phyloP scores from a whole-genome alignment of 2,329 filamentous ascomycete species.

The Pestalotiopsis sp. region DNA sequence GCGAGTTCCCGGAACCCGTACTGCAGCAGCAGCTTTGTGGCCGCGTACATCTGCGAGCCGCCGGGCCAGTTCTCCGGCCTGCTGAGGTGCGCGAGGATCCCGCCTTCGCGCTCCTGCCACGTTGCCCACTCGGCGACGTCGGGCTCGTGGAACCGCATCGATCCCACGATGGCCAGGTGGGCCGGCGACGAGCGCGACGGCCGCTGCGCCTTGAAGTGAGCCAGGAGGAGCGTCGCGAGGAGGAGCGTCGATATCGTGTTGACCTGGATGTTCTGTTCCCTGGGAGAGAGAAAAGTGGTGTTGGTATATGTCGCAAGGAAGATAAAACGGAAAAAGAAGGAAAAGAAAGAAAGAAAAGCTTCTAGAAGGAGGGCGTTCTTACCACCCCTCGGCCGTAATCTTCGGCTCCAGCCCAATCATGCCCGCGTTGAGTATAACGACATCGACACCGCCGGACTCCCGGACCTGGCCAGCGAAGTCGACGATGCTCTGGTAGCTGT shows the following conservation, averaged over 20 bases:
- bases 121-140: conserved; percentile 22
- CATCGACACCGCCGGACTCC: conserved; percentile 35
- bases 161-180: conserved; percentile 25
- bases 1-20: conserved; percentile 23
- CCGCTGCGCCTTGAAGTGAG: conserved; percentile 36
- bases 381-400: conserved; percentile 27
- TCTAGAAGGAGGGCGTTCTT: no score
- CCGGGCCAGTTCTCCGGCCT: conserved; percentile 26
- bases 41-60: conserved; percentile 21
- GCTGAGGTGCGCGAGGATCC: conserved; percentile 24
- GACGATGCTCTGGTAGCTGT: conserved; percentile 41
- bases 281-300: background rate
- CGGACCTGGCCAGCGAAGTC: conserved; percentile 35
- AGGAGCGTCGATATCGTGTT: conserved; percentile 58
- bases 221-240: conserved; percentile 52
- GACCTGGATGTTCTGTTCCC: conserved; percentile 56
- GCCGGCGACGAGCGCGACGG: conserved; percentile 21
- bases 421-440: conserved; percentile 46
- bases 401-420: conserved; percentile 23
- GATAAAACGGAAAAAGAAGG: no score
- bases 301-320: no score
- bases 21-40: conserved; percentile 26
- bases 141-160: conserved; percentile 18
- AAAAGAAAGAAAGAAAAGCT: no score
- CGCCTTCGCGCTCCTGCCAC: conserved; percentile 15